phyloP scores from a whole-genome alignment of 2,329 filamentous ascomycete species.

The Didymella exigua region DNA sequence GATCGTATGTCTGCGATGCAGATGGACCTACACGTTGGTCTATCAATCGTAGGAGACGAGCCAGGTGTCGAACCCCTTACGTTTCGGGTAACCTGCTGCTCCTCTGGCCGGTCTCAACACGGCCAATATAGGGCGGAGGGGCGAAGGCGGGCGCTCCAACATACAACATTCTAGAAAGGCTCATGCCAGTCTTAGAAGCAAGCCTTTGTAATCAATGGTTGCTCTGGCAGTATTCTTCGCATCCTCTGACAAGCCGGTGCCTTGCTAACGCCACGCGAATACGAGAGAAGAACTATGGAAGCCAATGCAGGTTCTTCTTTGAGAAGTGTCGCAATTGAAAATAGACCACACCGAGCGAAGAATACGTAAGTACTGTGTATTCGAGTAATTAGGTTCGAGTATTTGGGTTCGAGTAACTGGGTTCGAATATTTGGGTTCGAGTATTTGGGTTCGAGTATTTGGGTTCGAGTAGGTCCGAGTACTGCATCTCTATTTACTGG shows the following conservation, averaged over 20 bases:
- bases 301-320: not conserved
- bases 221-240: slow-evolving; percentile 6
- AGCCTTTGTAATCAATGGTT: slow-evolving; percentile 7
- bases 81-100: slow-evolving; percentile 17
- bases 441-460: no score
- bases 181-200: slow-evolving; percentile 1
- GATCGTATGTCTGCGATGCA: not conserved
- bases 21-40: not conserved
- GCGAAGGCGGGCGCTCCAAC: slow-evolving; percentile 1
- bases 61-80: not conserved
- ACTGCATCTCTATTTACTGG: not conserved
- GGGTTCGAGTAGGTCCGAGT: not conserved
- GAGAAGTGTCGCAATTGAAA: not conserved
- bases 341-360: not conserved
- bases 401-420: no score
- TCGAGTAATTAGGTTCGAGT: no score
- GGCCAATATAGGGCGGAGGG: slow-evolving; percentile 9
- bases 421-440: no score
- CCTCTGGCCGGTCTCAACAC: slow-evolving; percentile 8
- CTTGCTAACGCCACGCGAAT: not conserved
- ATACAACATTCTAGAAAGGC: not conserved
- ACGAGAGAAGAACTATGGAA: slow-evolving; percentile 4
- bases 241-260: slow-evolving; percentile 5
- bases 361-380: not conserved
- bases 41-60: not conserved